phyloP scores from a whole-genome alignment of 1,139 yeast species.

The Lodderomyces parapsilosis region DNA sequence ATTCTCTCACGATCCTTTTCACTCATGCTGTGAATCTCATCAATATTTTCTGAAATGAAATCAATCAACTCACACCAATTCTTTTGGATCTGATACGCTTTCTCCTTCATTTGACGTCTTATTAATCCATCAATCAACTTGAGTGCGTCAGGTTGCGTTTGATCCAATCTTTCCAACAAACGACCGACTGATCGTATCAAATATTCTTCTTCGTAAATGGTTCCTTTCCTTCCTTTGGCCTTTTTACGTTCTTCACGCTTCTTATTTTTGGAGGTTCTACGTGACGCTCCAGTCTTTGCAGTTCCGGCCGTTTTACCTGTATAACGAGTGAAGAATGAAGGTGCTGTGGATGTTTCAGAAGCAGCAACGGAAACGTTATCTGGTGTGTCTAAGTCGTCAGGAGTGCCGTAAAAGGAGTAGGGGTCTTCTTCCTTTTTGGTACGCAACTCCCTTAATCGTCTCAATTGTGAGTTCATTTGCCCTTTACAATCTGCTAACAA shows the following conservation, averaged over 20 bases:
- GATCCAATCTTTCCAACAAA: slow-evolving; percentile 75
- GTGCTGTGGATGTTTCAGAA: slow-evolving; percentile 88
- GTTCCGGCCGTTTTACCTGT: slow-evolving; percentile 96
- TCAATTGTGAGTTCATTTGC: slow-evolving; percentile 80
- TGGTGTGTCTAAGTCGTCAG: slow-evolving; percentile 71
- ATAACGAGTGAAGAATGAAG: slow-evolving; percentile 90
- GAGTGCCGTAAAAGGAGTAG: slow-evolving; percentile 69
- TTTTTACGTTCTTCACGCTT: slow-evolving; percentile 94
- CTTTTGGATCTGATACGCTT: slow-evolving; percentile 80
- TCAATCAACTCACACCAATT: slow-evolving; percentile 58
- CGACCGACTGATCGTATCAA: slow-evolving; percentile 86
- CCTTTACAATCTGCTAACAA: slow-evolving; percentile 86
- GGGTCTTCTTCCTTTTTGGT: slow-evolving; percentile 83
- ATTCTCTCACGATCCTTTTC: slow-evolving; percentile 85
- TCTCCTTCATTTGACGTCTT: slow-evolving; percentile 70
- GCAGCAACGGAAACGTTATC: slow-evolving; percentile 96
- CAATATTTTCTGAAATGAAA: slow-evolving; percentile 56
- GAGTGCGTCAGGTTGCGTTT: slow-evolving; percentile 72
- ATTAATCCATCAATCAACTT: slow-evolving; percentile 73
- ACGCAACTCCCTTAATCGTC: slow-evolving; percentile 80
- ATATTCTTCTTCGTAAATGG: slow-evolving; percentile 95
- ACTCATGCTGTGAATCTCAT: slow-evolving; percentile 75
- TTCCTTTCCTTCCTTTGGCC: slow-evolving; percentile 97
- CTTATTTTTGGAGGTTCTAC: slow-evolving; percentile 86
- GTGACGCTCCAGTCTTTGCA: slow-evolving; percentile 93